These are phyloP conservation scores for Aschersonia sp. DNA, from an alignment of 2,329 filamentous ascomycete genomes.

Conservation along the genomic window DNA sequence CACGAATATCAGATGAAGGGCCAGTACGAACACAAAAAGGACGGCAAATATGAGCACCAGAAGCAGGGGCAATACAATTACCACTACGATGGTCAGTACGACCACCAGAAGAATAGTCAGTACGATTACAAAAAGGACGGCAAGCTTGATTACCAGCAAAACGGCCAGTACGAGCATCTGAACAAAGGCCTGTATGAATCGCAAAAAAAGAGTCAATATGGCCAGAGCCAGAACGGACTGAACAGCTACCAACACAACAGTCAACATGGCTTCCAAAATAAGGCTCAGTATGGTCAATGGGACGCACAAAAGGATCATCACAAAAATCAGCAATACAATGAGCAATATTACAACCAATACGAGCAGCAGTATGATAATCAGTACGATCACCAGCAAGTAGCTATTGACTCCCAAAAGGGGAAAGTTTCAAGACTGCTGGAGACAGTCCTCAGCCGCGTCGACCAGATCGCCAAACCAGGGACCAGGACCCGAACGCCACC, in stretches of 20 bases:
- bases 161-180: too few relatives aligned
- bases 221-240: too few relatives aligned
- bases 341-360: background rate
- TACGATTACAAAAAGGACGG: too few relatives aligned
- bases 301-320: background rate
- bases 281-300: too few relatives aligned
- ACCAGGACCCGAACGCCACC: conserved; percentile 16
- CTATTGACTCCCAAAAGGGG: background rate
- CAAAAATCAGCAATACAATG: too few relatives aligned
- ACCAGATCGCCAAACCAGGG: conserved; percentile 23
- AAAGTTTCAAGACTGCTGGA: background rate
- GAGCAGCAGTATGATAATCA: background rate
- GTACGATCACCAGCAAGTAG: background rate
- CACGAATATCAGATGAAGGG: too few relatives aligned
- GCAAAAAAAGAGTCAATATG: too few relatives aligned
- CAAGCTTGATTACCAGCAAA: too few relatives aligned
- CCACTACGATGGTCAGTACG: background rate
- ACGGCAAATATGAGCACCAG: background rate
- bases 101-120: background rate
- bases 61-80: background rate
- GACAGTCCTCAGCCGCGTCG: conserved; percentile 16
- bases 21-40: background rate
- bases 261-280: too few relatives aligned
- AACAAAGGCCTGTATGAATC: too few relatives aligned
- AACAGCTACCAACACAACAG: too few relatives aligned